These are phyloP conservation scores for Ophiosphaerella narmari DNA, from an alignment of 2,329 filamentous ascomycete genomes.

Conservation along the genomic window DNA sequence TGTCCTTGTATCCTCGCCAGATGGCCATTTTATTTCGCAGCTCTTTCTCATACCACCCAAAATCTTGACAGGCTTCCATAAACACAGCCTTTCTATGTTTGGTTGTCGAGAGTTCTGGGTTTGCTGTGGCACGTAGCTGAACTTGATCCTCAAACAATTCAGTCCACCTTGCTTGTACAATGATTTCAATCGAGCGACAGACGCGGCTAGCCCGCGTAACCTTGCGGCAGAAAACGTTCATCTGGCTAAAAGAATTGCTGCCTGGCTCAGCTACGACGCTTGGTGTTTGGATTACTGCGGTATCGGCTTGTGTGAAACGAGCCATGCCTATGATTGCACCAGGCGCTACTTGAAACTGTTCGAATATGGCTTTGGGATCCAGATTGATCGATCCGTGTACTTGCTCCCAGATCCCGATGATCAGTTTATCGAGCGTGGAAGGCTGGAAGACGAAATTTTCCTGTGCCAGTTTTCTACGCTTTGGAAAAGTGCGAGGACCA, in stretches of 20 bases:
- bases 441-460: conserved; percentile 52
- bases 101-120: conserved; percentile 49
- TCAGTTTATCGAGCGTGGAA: conserved; percentile 55
- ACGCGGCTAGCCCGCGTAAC: conserved; percentile 58
- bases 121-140: conserved; percentile 46
- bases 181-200: conserved; percentile 62
- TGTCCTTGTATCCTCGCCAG: conserved; percentile 64
- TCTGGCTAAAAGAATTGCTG: conserved; percentile 43
- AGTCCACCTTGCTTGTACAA: conserved; percentile 62
- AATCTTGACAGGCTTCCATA: conserved; percentile 58
- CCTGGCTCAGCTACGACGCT: conserved; percentile 11
- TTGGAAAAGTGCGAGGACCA: conserved; percentile 38
- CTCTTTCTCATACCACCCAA: conserved; percentile 63
- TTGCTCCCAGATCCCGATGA: conserved; percentile 57
- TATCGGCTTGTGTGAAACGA: conserved; percentile 11
- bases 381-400: conserved; percentile 51
- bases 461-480: conserved; percentile 36
- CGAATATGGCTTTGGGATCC: conserved; percentile 45
- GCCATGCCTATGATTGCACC: conserved; percentile 16
- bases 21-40: conserved; percentile 58
- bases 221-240: conserved; percentile 52
- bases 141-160: conserved; percentile 60
- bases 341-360: conserved; percentile 36
- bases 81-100: conserved; percentile 59
- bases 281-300: conserved; percentile 15